phyloP scores from a whole-genome alignment of 2,329 filamentous ascomycete species.

The Monilinia aucupariae region DNA sequence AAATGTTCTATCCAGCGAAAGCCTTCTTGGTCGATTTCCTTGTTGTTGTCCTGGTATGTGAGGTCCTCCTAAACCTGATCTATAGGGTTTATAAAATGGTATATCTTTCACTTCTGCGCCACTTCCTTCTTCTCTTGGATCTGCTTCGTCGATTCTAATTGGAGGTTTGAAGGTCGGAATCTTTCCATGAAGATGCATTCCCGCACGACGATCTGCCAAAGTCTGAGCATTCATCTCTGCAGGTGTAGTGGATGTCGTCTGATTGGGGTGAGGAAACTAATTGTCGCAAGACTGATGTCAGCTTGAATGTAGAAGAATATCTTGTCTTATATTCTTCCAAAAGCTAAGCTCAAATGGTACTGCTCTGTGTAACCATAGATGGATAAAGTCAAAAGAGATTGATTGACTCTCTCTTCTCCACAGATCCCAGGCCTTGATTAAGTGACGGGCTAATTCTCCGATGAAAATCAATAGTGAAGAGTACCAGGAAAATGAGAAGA shows the following conservation, averaged over 20 bases:
- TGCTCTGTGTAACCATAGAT: not conserved
- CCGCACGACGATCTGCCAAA: constrained; percentile 14
- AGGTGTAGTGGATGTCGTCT: not conserved
- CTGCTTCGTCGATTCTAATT: constrained; percentile 10
- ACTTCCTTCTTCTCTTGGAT: constrained; percentile 15
- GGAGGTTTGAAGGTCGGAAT: constrained; percentile 7
- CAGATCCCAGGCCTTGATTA: not conserved
- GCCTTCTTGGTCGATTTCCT: not conserved
- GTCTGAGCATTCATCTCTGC: constrained; percentile 13
- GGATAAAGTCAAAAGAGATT: not conserved
- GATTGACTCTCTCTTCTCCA: not conserved
- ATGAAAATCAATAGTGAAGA: not conserved
- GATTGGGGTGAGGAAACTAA: constrained; percentile 16
- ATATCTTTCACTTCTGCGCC: constrained; percentile 29
- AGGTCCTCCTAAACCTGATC: not conserved
- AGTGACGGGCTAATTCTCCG: not conserved
- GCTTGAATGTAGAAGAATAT: not conserved
- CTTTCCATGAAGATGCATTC: not conserved
- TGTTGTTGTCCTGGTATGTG: not conserved
- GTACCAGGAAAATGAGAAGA: not conserved
- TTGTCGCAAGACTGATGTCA: constrained; percentile 6
- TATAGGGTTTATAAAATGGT: constrained; percentile 22
- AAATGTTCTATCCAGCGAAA: constrained; percentile 1
- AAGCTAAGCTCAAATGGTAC: not conserved
- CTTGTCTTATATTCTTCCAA: not conserved